Conservation (phyloP, 306 rosid genomes). For the Vigna trinervia region DNA sequence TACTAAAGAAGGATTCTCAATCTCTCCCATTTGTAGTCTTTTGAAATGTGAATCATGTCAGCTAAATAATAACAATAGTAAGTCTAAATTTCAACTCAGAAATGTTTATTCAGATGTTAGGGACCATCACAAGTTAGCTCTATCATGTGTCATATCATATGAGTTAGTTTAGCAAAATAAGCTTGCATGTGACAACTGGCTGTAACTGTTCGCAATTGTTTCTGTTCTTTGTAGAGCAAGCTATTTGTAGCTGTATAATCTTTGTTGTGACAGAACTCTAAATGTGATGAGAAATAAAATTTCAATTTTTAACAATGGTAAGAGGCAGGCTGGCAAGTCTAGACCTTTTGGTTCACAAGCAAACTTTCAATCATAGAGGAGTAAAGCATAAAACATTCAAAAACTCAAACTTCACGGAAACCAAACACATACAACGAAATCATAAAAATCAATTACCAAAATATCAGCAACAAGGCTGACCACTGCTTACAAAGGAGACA, state of each 20-base stretch:
- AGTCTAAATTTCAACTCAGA: neutral
- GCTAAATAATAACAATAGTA: neutral
- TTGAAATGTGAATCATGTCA: neutral
- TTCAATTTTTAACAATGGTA: neutral
- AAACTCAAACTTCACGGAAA: conserved; percentile 1
- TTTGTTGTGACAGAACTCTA: too few species aligned
- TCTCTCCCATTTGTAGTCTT: neutral
- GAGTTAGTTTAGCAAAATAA: too few species aligned
- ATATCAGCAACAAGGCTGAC: conserved; percentile 19
- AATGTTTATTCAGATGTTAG: neutral
- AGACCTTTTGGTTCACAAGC: neutral
- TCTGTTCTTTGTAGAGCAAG: too few species aligned
- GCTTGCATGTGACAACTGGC: too few species aligned
- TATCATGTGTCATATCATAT: neutral
- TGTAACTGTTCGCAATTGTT: too few species aligned
- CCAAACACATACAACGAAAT: conserved; percentile 2
- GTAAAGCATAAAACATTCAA: conserved; percentile 12
- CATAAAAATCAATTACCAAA: conserved; percentile 7
- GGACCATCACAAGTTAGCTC: neutral
- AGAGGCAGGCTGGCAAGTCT: neutral
- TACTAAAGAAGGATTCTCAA: neutral
- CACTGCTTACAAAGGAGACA: conserved; percentile 5
- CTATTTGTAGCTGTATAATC: too few species aligned
- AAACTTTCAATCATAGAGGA: conserved; percentile 12
- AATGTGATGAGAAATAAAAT: too few species aligned